Conservation (phyloP, 2,329 filamentous ascomycete genomes). For the Colletotrichum sublineola region DNA sequence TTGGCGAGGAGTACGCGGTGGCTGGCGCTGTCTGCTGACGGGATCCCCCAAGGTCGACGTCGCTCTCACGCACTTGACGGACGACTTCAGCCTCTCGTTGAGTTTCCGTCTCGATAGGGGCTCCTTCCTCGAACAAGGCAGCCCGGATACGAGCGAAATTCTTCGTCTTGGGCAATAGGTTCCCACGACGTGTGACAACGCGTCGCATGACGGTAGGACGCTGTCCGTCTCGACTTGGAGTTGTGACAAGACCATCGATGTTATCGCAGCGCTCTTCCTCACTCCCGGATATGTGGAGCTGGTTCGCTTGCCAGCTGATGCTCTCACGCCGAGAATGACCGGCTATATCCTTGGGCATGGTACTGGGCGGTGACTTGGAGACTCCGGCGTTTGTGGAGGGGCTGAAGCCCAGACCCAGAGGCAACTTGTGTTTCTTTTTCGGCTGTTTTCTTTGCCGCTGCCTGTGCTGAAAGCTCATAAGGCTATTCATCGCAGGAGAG, state of each 20-base stretch:
- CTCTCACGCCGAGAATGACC: constrained; percentile 81
- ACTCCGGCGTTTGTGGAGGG: constrained; percentile 57
- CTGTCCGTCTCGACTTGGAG: constrained; percentile 67
- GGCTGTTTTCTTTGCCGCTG: constrained; percentile 78
- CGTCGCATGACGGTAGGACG: constrained; percentile 81
- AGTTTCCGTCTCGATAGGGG: constrained; percentile 89
- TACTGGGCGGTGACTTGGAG: constrained; percentile 81
- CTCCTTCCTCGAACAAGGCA: constrained; percentile 87
- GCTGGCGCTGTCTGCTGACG: constrained; percentile 61
- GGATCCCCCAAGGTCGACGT: constrained; percentile 71
- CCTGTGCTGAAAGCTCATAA: constrained; percentile 87
- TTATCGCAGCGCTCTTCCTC: constrained; percentile 80
- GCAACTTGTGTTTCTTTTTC: constrained; percentile 65
- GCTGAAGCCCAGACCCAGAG: constrained; percentile 65
- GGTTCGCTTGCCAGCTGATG: constrained; percentile 90
- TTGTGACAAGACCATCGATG: constrained; percentile 58
- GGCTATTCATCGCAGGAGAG: constrained; percentile 79
- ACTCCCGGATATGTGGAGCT: constrained; percentile 84
- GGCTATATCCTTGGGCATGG: constrained; percentile 52
- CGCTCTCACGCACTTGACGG: constrained; percentile 92
- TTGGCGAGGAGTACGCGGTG: constrained; percentile 78
- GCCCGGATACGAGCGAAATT: constrained; percentile 94
- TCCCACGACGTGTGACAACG: constrained; percentile 87
- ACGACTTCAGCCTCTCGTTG: constrained; percentile 95
- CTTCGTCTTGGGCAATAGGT: constrained; percentile 94